phyloP scores from a whole-genome alignment of 2,329 filamentous ascomycete species.

The Exophiala aquamarina region DNA sequence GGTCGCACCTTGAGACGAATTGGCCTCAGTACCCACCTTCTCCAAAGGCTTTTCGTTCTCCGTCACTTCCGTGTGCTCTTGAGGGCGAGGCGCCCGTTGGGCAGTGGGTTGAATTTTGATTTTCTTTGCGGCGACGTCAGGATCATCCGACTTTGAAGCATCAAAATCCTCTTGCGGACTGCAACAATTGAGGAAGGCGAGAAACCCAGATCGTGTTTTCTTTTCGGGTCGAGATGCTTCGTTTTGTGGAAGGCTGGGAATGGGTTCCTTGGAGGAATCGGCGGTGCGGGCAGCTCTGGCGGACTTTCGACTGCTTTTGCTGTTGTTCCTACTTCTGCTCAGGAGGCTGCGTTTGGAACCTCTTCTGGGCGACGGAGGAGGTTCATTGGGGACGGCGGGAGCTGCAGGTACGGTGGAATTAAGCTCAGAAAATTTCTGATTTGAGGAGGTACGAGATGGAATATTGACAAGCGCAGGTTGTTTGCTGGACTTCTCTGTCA shows the following conservation, averaged over 20 bases:
- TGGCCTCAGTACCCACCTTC: constrained; percentile 10
- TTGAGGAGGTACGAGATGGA: constrained; percentile 26
- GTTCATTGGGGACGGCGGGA: constrained; percentile 16
- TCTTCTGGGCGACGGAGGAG: constrained; percentile 23
- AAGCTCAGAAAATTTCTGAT: constrained; percentile 14
- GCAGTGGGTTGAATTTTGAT: constrained; percentile 24
- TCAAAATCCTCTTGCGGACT: constrained; percentile 19
- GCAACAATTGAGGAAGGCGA: constrained; percentile 29
- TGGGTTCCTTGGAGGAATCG: constrained; percentile 20
- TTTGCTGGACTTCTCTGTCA: constrained; percentile 22
- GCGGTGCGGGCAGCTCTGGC: constrained; percentile 21
- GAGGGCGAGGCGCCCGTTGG: constrained; percentile 20
- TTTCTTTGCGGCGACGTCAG: constrained; percentile 28
- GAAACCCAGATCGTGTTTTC: constrained; percentile 25
- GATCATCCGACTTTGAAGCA: constrained; percentile 24
- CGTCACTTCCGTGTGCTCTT: constrained; percentile 22
- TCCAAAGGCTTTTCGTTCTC: constrained; percentile 20
- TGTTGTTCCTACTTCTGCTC: constrained; percentile 27
- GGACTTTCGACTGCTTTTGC: constrained; percentile 28
- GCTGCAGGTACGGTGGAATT: constrained; percentile 9
- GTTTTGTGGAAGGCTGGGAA: constrained; percentile 21
- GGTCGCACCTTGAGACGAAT: constrained; percentile 4
- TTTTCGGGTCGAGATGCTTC: constrained; percentile 16
- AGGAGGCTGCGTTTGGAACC: constrained; percentile 30
- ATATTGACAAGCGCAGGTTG: constrained; percentile 24